Evolutionary conservation across 768 basidiomycete genomes (phyloP).

Genomic region (Phylloporus scabripes): DNA sequence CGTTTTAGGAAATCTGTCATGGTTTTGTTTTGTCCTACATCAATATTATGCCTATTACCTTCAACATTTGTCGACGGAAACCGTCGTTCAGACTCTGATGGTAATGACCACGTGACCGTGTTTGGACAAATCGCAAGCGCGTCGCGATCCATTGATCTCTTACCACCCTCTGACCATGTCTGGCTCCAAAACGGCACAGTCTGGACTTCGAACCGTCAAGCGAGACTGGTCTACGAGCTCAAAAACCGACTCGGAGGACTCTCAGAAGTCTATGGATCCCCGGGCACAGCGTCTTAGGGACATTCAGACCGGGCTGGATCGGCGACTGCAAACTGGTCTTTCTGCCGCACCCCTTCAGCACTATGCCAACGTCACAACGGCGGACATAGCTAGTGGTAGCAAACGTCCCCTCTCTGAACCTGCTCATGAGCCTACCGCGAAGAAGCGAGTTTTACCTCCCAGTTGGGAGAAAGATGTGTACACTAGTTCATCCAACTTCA

Average conservation of each 20-base stretch:
- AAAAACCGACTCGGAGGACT: conserved; percentile 21
- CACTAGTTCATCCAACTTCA: conserved; percentile 34
- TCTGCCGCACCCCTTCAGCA: conserved; percentile 8
- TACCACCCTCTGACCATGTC: conserved; percentile 15
- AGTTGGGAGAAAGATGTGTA: conserved; percentile 40
- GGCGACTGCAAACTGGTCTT: conserved; percentile 32
- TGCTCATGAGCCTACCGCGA: conserved; percentile 29
- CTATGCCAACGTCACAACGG: conserved; percentile 11
- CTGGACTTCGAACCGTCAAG: conserved; percentile 55
- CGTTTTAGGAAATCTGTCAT: conserved; percentile 26
- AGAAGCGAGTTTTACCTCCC: conserved; percentile 54
- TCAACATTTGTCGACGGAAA: too few relatives aligned
- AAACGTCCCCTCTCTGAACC: conserved; percentile 30
- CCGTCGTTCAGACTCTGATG: too few relatives aligned
- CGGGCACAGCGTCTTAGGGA: conserved; percentile 44
- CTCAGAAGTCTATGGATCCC: conserved; percentile 20
- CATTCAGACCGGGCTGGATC: conserved; percentile 53
- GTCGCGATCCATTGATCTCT: not conserved
- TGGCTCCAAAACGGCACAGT: conserved; percentile 37
- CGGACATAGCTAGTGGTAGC: conserved; percentile 22
- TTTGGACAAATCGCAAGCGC: not conserved
- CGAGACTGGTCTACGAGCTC: conserved; percentile 59
- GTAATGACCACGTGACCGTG: conserved; percentile 20
- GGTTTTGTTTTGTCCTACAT: conserved; percentile 35
- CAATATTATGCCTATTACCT: too few relatives aligned